These are phyloP conservation scores for Russula ochroleuca DNA, from an alignment of 768 basidiomycete genomes.

Conservation along the genomic window DNA sequence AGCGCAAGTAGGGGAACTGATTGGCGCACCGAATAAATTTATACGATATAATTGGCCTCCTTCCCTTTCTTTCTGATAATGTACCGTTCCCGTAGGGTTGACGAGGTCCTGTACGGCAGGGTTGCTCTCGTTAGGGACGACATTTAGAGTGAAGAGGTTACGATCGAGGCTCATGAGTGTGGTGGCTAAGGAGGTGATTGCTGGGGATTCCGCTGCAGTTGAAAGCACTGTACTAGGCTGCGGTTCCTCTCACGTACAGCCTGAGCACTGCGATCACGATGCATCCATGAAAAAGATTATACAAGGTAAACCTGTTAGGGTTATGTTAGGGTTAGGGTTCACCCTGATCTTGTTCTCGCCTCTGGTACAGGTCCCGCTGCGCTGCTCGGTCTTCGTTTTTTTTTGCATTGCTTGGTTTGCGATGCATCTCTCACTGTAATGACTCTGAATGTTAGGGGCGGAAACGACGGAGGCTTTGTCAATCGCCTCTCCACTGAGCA, in stretches of 20 bases:
- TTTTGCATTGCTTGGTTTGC: not conserved
- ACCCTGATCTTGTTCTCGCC: not conserved
- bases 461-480: not conserved
- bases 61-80: constrained; percentile 70
- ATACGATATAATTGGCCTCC: constrained; percentile 53
- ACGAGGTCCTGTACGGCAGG: constrained; percentile 63
- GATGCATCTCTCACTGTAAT: not conserved
- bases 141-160: constrained; percentile 76
- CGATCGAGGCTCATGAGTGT: constrained; percentile 66
- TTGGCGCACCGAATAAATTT: constrained; percentile 58
- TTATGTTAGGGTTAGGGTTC: constrained; percentile 1
- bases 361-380: too few species aligned
- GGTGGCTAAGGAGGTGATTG: not conserved
- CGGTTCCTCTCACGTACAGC: not conserved
- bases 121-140: constrained; percentile 56
- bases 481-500: not conserved
- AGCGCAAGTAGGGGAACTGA: not conserved
- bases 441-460: not conserved
- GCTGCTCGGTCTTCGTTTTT: too few species aligned
- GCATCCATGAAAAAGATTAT: too few species aligned
- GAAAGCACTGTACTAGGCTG: not conserved
- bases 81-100: constrained; percentile 55
- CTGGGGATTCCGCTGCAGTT: not conserved
- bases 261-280: not conserved
- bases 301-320: too few species aligned